Evolutionary conservation across 768 basidiomycete species (phyloP), one percentile per base, ranked within the genome.

Genomic region (Leucocoprinus birnbaumii): DNA sequence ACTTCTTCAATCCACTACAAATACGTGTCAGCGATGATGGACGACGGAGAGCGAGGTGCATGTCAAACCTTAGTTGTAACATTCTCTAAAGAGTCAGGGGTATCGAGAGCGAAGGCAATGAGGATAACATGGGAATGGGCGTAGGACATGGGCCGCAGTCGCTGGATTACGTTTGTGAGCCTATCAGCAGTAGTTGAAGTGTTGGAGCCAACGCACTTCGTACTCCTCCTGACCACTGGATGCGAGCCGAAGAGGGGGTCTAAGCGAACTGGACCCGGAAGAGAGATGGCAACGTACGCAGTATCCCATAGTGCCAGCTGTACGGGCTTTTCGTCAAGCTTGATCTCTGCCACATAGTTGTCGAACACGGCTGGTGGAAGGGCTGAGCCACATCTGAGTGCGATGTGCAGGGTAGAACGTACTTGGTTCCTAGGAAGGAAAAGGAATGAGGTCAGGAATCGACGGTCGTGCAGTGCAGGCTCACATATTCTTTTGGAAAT

Each of bases 251-350:
- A 38, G 11, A 38, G n/a, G 41, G 45, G 37, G 51, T 26, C 38
- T 59, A 18, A 53, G 57, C n/a, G 26, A 57, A 51, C 50, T 56
- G 53, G 53, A 42, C 40, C 24, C 56, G 38, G 44, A 38, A 26
- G 53, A 45, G 46, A 53, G 37, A 51, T 47, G 49, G 43, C 45
- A 56, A 86, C 91, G 71, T 69, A 97, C 95, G 97, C 97, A 52
- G 97, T 98, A 80, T 99, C 97, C 97, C 97, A 98, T 42, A 98
- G 73, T 40, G 97, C 96, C 56, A 98, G 73, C 70, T 98, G 95
- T 16, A 99, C 93, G 35, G 95, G 92, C 71, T 98, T 98, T 61
- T 94, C 94, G 71, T 99, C 97, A 51, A 99, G 78, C 62, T 93
- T 80, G 65, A 99, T 98, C 78, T 99, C 97, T 45, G 97, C 96